Evolutionary conservation across 257 asterid genomes (phyloP), one percentile per base, ranked within the genome.

Genomic region (Voacanga thouarsii): DNA sequence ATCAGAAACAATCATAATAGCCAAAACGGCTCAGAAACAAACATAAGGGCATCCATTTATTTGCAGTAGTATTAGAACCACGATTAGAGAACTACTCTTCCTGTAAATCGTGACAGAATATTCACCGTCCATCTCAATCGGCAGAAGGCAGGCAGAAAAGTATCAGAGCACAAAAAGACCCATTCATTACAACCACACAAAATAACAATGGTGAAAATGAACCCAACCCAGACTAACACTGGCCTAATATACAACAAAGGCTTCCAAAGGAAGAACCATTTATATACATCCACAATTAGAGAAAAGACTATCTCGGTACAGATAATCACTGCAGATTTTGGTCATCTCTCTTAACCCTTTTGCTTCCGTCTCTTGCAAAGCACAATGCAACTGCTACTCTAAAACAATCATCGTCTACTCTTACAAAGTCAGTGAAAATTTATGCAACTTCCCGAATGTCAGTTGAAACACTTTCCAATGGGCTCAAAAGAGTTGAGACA

Each of bases 241-340:
- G 41, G 26, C 65, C 26, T 75, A 75, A 30, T 63, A 16, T 75
- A 75, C 81, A 77, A 73, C 73, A 28, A 21, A 3, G 6, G 30
- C 21, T 56, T 57, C 67, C 26, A 15, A 7, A 69, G 61, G n/a
- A 47, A 78, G 77, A 50, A 74, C 50, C 60, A 45, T 41, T 77
- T 82, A 64, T 68, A 78, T 79, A 78, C 16, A 68, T 77, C n/a
- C n/a, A 33, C 18, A 26, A 57, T 11, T 9, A 28, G 26, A 12
- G 5, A 61, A 14, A 39, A 23, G 23, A 44, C 44, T 47, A 47
- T 10, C 51, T 0, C 12, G 14, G 5, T 51, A 51, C 57, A 33
- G 14, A 51, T 2, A 50, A 7, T 50, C 23, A 19, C 6, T 50
- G 63, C 1, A 19, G 72, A 8, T 78, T 33, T 57, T 45, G 28